Evolutionary conservation across 192 early-diverging fungal genomes (phyloP), one percentile per base, ranked within the genome.

Genomic region (Lunasporangiospora selenospora): DNA sequence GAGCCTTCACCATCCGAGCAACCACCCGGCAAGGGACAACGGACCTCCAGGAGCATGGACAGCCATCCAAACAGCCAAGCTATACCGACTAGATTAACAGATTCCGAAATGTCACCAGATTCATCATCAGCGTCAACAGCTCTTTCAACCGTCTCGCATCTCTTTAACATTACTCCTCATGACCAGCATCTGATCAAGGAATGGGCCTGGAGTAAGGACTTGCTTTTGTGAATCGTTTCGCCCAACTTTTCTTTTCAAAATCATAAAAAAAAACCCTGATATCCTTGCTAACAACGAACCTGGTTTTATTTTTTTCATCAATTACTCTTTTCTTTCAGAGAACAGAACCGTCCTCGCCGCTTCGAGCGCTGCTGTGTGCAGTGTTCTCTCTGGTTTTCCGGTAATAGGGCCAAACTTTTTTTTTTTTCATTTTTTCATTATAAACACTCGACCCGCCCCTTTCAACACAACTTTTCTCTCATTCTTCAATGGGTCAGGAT

Each of bases 351-450:
- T 89, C 19, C 71, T 87, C 32, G 86, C 89, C 11, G 90, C 90
- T 26, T 85, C 89, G 18, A 81, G 82, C 23, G 90, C 90, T 10
- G 87, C 90, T 5, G 83, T 90, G 4, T 78, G 81, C 9, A 86
- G 89, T 30, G 87, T 88, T 29, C 57, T 89, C 34, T 85, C 84
- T 29, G 90, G 90, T 18, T 92, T 85, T 64, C 90, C 90, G 9
- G 83, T 83, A 66, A 65, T 64, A n/a, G n/a, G n/a, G n/a, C n/a
- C n/a, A n/a, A n/a, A n/a, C n/a, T n/a, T n/a, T n/a, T n/a, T n/a
- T n/a, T n/a, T n/a, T n/a, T n/a, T n/a, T n/a, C n/a, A n/a, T 37
- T 8, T 11, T 8, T 24, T n/a, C 38, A 21, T 53, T 37, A 15
- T 16, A 26, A 50, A 21, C 31, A 29, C 8, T 29, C 16, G 31